Percentiles rank a stretch among this genome's conserved stretches.
Conservation (phyloP, 768 basidiomycete species). For the Cytidiella melzeri region DNA sequence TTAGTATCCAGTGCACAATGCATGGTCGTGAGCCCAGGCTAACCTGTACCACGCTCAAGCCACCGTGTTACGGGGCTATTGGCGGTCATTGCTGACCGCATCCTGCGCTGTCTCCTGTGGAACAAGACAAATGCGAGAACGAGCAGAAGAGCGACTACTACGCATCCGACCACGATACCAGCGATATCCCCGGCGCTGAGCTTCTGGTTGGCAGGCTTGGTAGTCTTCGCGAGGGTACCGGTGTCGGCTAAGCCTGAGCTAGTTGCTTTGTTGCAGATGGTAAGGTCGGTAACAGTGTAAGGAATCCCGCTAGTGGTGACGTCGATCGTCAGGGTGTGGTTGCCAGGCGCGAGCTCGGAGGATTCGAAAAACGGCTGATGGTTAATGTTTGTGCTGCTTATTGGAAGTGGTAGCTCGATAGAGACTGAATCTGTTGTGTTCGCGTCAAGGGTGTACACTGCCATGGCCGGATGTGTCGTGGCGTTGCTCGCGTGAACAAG, state of each 20-base stretch:
- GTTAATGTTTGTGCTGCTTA: conserved; percentile 25
- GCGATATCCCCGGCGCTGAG: conserved; percentile 8
- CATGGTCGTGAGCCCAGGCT: background rate
- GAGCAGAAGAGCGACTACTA: conserved; percentile 4
- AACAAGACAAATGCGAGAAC: conserved; percentile 8
- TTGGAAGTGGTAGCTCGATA: conserved; percentile 29
- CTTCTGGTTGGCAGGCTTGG: background rate
- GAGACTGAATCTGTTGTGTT: conserved; percentile 20
- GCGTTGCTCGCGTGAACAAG: conserved; percentile 36
- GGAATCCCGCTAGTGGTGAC: conserved; percentile 31
- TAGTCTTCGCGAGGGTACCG: background rate
- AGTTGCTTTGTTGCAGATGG: conserved; percentile 21
- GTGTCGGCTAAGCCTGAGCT: background rate
- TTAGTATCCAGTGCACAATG: background rate
- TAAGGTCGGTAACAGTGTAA: conserved; percentile 36
- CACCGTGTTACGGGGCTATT: conserved; percentile 17
- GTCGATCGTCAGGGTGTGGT: conserved; percentile 35
- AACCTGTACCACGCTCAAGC: conserved; percentile 16
- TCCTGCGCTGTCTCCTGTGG: conserved; percentile 4
- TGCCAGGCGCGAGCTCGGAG: conserved; percentile 19
- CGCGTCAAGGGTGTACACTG: conserved; percentile 35
- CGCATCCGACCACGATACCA: conserved; percentile 12
- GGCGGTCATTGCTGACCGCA: conserved; percentile 5
- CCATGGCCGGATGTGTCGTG: conserved; percentile 31
- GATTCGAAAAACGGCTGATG: conserved; percentile 41